Percentiles rank a stretch among this genome's conserved stretches.
Conservation (phyloP, 2,329 filamentous ascomycete species). For the Davidsoniella virescens region DNA sequence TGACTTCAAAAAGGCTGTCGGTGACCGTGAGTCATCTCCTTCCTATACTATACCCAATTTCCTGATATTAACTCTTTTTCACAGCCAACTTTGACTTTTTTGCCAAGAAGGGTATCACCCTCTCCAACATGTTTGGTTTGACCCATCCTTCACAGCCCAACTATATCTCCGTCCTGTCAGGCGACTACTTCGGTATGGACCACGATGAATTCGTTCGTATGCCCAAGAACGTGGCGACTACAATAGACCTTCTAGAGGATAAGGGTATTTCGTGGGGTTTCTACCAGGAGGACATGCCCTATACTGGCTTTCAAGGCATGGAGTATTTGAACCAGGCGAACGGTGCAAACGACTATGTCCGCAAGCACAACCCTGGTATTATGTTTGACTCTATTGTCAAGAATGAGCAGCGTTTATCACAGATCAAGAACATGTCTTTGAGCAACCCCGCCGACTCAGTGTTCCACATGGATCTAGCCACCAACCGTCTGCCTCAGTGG, state of each 20-base stretch:
- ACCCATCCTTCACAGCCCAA: slow-evolving; percentile 65
- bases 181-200: slow-evolving; percentile 59
- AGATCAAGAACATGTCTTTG: slow-evolving; percentile 54
- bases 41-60: no score
- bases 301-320: slow-evolving; percentile 52
- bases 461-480: slow-evolving; percentile 51
- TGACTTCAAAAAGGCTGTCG: slow-evolving; percentile 45
- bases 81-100: slow-evolving; percentile 19
- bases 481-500: slow-evolving; percentile 52
- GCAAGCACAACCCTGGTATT: slow-evolving; percentile 61
- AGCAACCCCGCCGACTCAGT: slow-evolving; percentile 27
- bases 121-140: slow-evolving; percentile 34
- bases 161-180: slow-evolving; percentile 51
- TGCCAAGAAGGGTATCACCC: slow-evolving; percentile 19
- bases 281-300: slow-evolving; percentile 68
- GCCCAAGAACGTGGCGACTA: slow-evolving; percentile 44
- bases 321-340: slow-evolving; percentile 48
- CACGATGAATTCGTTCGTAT: slow-evolving; percentile 48
- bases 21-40: slow-evolving; percentile 35
- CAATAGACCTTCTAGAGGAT: slow-evolving; percentile 51
- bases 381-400: slow-evolving; percentile 49
- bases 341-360: slow-evolving; percentile 58
- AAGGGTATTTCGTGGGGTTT: slow-evolving; percentile 50
- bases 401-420: slow-evolving; percentile 40
- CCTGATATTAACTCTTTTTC: not conserved